A percentile compares a stretch with the other conserved stretches of the same genome.
phyloP scores from a whole-genome alignment of 208 protist genomes.

The Leptomonas pyrrhocoris region DNA sequence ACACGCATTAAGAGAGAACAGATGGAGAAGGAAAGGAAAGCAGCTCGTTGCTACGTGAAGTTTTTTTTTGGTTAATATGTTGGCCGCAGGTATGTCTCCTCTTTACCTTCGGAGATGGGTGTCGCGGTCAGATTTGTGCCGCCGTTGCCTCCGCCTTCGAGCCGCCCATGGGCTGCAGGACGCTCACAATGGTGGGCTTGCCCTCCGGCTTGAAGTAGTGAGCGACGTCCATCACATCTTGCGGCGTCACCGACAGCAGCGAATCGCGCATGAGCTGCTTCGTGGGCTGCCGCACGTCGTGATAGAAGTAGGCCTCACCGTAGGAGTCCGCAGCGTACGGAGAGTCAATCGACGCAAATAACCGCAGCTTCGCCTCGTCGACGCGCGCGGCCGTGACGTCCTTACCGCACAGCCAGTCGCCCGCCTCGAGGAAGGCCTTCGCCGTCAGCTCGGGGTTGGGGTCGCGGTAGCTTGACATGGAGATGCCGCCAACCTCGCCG shows the following conservation, averaged over 20 bases:
- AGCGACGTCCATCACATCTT: conserved; percentile 63
- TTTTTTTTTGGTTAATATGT: too few relatives aligned
- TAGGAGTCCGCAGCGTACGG: conserved; percentile 85
- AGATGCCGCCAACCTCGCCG: conserved; percentile 78
- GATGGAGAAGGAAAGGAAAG: too few relatives aligned
- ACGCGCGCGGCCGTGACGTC: conserved; percentile 71
- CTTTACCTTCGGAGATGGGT: too few relatives aligned
- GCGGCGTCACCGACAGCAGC: conserved; percentile 64
- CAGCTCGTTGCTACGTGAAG: too few relatives aligned
- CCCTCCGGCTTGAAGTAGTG: conserved; percentile 58
- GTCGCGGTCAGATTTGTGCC: too few relatives aligned
- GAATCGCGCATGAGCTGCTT: conserved; percentile 82
- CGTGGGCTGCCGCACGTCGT: conserved; percentile 64
- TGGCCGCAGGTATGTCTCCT: too few relatives aligned
- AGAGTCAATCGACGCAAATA: conserved; percentile 87
- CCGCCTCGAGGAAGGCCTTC: conserved; percentile 71
- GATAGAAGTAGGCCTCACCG: conserved; percentile 82
- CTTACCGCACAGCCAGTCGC: conserved; percentile 59
- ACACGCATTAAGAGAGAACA: too few relatives aligned
- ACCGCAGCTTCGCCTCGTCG: conserved; percentile 87
- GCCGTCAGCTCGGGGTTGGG: conserved; percentile 73
- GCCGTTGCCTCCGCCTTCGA: conserved; percentile 6
- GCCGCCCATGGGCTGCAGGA: conserved; percentile 34
- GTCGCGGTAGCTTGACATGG: conserved; percentile 91
- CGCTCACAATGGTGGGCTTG: conserved; percentile 23